phyloP scores from a whole-genome alignment of 371 early-diverging fungal species.

The Mucor lusitanicus region DNA sequence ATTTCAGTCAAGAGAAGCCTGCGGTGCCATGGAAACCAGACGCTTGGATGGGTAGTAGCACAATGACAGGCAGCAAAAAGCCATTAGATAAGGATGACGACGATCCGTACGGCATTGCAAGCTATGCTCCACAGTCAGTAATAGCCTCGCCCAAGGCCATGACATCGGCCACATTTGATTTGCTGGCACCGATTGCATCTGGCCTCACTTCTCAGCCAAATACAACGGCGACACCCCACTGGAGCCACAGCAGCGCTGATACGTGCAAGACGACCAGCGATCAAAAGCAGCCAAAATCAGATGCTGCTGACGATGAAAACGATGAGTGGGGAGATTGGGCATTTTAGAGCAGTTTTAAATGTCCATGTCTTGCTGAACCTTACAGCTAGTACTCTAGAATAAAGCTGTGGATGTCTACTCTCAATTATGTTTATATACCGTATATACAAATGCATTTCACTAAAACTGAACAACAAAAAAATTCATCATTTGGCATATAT shows the following conservation, averaged over 20 bases:
- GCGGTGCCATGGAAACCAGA: too few species aligned
- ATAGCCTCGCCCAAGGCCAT: neutral
- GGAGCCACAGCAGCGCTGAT: too few species aligned
- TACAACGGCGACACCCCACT: too few species aligned
- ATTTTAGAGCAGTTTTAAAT: neutral
- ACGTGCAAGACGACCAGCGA: too few species aligned
- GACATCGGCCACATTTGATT: neutral
- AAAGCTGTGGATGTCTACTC: too few species aligned
- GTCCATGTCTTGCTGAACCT: too few species aligned
- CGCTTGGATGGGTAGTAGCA: too few species aligned
- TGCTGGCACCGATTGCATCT: neutral
- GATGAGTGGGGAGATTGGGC: constrained; percentile 14
- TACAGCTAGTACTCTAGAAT: too few species aligned
- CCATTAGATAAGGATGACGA: neutral
- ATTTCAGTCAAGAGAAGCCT: neutral
- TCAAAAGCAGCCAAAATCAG: neutral
- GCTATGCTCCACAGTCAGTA: neutral
- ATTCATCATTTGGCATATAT: too few species aligned
- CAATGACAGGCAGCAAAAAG: neutral
- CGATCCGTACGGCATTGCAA: neutral
- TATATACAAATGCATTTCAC: too few species aligned
- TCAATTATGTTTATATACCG: too few species aligned
- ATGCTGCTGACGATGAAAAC: neutral
- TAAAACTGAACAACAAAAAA: too few species aligned
- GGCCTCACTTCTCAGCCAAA: neutral